Percentiles rank a stretch among this genome's conserved stretches.
Conservation (phyloP, 2,329 filamentous ascomycete species). For the Verticillium nonalfalfae region DNA sequence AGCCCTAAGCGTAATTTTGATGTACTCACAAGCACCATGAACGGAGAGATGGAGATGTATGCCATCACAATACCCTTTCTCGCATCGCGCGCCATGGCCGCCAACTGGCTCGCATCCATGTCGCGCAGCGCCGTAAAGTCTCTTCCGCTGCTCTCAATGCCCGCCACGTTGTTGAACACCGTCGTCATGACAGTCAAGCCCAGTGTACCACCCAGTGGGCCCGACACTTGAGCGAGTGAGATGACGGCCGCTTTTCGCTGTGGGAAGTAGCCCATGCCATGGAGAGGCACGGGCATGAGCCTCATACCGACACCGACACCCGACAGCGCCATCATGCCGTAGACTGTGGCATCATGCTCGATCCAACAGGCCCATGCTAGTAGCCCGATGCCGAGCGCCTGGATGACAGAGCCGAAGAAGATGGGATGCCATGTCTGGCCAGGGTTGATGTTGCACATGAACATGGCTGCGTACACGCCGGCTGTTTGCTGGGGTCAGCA, state of each 20-base stretch:
- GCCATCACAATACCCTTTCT: conserved; percentile 59
- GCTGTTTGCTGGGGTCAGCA: conserved; percentile 15
- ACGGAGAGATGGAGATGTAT: conserved; percentile 54
- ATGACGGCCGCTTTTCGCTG: conserved; percentile 51
- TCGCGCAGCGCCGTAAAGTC: conserved; percentile 27
- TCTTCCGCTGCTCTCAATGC: conserved; percentile 12
- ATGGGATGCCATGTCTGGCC: conserved; percentile 56
- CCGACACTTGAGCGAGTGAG: conserved; percentile 51
- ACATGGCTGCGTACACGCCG: conserved; percentile 52
- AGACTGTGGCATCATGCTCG: conserved; percentile 43
- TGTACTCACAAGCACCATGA: conserved; percentile 37
- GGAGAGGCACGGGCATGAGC: conserved; percentile 59
- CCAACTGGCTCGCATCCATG: conserved; percentile 25
- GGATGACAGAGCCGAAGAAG: conserved; percentile 47
- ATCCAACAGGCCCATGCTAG: conserved; percentile 50
- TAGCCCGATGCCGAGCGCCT: conserved; percentile 51
- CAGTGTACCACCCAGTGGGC: conserved; percentile 59
- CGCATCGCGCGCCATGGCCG: conserved; percentile 32
- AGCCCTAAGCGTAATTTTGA: fast-evolving
- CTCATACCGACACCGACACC: conserved; percentile 57
- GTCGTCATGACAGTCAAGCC: conserved; percentile 61
- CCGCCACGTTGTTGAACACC: conserved; percentile 57
- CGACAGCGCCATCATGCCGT: conserved; percentile 60
- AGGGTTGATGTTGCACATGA: conserved; percentile 54
- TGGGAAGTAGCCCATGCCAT: conserved; percentile 57